Percentiles rank a stretch among this genome's conserved stretches.
These are phyloP conservation scores for Cordyceps militaris DNA, from an alignment of 2,329 filamentous ascomycete genomes.

Conservation along the genomic window DNA sequence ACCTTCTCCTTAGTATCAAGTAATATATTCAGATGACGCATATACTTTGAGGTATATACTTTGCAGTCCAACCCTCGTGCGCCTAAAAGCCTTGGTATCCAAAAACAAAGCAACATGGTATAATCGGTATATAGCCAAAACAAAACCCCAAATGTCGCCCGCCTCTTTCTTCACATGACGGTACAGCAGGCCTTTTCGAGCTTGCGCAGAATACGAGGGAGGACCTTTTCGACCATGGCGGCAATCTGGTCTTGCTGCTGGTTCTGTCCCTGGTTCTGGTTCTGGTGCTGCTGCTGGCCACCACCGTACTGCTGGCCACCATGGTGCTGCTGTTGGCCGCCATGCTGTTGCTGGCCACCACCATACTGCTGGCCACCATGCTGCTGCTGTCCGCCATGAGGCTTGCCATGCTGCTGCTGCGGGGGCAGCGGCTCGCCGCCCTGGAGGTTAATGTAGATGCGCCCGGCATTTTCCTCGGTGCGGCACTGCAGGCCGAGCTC, in stretches of 20 bases:
- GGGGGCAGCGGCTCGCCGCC: constrained; percentile 57
- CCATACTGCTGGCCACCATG: constrained; percentile 25
- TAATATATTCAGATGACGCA: not conserved
- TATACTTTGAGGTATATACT: constrained; percentile 2
- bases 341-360: constrained; percentile 34
- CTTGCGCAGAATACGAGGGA: constrained; percentile 55
- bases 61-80: not conserved
- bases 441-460: constrained; percentile 81
- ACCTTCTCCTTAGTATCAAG: not conserved
- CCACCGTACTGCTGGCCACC: constrained; percentile 29
- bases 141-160: not conserved
- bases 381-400: constrained; percentile 31
- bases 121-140: constrained; percentile 1
- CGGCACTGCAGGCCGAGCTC: constrained; percentile 76
- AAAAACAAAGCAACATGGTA: constrained; percentile 1
- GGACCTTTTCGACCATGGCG: constrained; percentile 51
- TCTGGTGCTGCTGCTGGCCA: constrained; percentile 37
- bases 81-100: constrained; percentile 8
- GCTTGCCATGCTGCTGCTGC: constrained; percentile 27
- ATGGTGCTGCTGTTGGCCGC: constrained; percentile 32
- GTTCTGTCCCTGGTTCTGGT: constrained; percentile 34
- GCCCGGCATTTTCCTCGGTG: constrained; percentile 82
- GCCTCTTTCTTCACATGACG: constrained; percentile 56
- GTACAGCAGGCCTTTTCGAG: constrained; percentile 64
- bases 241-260: constrained; percentile 48